Conservation (phyloP, 495 filamentous ascomycete genomes). For the Sphaerosporella brunnea region DNA sequence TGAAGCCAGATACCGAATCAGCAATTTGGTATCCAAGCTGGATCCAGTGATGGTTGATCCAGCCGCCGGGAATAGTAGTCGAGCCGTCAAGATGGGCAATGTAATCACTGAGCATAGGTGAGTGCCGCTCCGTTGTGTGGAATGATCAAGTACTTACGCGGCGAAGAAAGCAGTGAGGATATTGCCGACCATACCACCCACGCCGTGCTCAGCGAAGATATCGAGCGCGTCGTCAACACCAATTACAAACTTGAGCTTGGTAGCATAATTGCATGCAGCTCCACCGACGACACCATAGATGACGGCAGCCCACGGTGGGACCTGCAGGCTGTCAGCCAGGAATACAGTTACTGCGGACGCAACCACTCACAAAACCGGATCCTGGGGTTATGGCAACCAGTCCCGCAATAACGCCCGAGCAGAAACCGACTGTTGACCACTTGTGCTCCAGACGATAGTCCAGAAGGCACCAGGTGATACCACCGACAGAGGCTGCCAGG, state of each 20-base stretch:
- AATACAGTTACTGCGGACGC: neutral
- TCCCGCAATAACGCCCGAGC: constrained; percentile 81
- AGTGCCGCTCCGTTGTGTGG: no score
- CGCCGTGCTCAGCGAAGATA: constrained; percentile 80
- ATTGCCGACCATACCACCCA: constrained; percentile 82
- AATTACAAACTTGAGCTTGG: constrained; percentile 84
- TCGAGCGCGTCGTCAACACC: constrained; percentile 79
- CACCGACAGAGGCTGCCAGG: constrained; percentile 64
- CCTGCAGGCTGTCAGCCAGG: constrained; percentile 42
- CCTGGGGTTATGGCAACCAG: constrained; percentile 88
- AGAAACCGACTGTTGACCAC: constrained; percentile 95
- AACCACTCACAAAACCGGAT: constrained; percentile 31
- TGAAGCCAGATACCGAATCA: constrained; percentile 64
- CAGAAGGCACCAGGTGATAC: constrained; percentile 87
- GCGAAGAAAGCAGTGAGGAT: constrained; percentile 82
- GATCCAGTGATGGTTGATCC: constrained; percentile 79
- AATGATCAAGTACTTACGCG: constrained; percentile 47
- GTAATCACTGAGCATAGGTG: constrained; percentile 41
- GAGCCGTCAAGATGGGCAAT: constrained; percentile 75
- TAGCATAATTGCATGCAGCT: constrained; percentile 79
- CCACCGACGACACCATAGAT: constrained; percentile 76
- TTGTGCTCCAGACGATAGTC: constrained; percentile 89
- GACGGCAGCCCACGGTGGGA: constrained; percentile 85
- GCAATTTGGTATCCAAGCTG: constrained; percentile 80
- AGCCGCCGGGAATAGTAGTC: constrained; percentile 58